Base-by-base conservation (phyloP, 2,329 filamentous ascomycete species). In the Verticillium nubilum region DNA sequence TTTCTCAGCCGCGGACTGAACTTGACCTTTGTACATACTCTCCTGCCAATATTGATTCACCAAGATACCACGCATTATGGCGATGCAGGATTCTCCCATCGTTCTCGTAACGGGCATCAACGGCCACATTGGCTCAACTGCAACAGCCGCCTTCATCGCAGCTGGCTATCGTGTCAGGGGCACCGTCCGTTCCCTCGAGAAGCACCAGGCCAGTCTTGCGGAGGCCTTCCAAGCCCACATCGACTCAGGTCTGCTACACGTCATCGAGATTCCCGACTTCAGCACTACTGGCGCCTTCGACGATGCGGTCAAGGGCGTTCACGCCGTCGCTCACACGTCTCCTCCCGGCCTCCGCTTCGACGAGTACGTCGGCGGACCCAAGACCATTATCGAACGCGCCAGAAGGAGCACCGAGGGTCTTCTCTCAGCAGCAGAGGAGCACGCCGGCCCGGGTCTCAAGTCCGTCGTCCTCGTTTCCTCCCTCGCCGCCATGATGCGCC, bases 231-330 rank as follows among this genome's bases (percentile, higher is more conserved):
- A 61, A 13, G 54, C 59, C 19, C 58, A 65, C 42, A 54, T 65
- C 19, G 59, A 64, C 26, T 31, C 60, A 19, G 63, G 66, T 13
- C 31, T 27, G 2, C 65, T 72, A 52, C 58, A 65, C 47, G 64
- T 68, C 55, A 61, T 68, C 58, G 63, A 63, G 13, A 71, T 79
- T 1, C 72, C 74, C 1, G 73, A 78, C 56, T 56, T 74, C 26
- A 66, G 65, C 4, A 63, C 62, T 0, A 28, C 65, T 0, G 69
- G 69, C 2, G 72, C 73, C 29, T 75, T 72, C 59, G 69, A 75
- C 57, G 66, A 65, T 10, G 73, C 69, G 2, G 67, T 73, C n/a
- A 59, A 61, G 10, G 72, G 64, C 35, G 63, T 64, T 27, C 60
- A 60, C 15, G 66, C 64, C 28, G 60, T 69, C 57, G 66, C 66